Evolutionary conservation across 768 basidiomycete genomes (phyloP), one percentile per base, ranked within the genome.

Genomic region (Trametes cinnabarina): DNA sequence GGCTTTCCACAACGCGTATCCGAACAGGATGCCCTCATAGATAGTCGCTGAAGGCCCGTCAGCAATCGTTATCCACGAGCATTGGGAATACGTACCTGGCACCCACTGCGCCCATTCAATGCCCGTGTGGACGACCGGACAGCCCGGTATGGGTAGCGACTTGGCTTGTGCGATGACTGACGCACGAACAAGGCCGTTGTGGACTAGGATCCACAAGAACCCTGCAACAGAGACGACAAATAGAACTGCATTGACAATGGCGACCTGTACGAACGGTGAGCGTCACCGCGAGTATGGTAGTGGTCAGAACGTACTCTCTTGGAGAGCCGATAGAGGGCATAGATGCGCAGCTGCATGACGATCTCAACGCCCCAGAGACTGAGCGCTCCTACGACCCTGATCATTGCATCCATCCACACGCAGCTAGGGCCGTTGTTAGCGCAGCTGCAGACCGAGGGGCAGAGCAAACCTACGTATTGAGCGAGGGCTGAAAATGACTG

Each of bases 281-380:
- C 12, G 12, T 32, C 7, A 32, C n/a, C n/a, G n/a, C n/a, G n/a
- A n/a, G n/a, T n/a, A n/a, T n/a, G n/a, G n/a, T n/a, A 12, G 30
- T 32, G 6, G 30, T 32, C 1, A 32, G 2, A 79, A 64, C 78
- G 76, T 32, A 77, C 78, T 60, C 66, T 72, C 58, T 71, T 73
- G 2, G 76, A 79, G 43, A 75, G 73, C 25, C 67, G 63, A 53
- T 69, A 81, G 11, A 81, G 56, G 0, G 76, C 77, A 58, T 79
- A 79, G 23, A 80, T 69, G 9, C 79, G 70, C 19, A 80, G 59
- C 63, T 78, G 78, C 76, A 81, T 78, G 55, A 80, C 68, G 15
- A 80, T 76, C 63, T 81, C 78, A 15, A 81, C 71, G 26, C 76
- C 73, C 79, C 80, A 80, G 8, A 81, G 66, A 32, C 73, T 74